Conservation (phyloP, 2,329 filamentous ascomycete genomes). For the Rhytidhysteron rufulum region DNA sequence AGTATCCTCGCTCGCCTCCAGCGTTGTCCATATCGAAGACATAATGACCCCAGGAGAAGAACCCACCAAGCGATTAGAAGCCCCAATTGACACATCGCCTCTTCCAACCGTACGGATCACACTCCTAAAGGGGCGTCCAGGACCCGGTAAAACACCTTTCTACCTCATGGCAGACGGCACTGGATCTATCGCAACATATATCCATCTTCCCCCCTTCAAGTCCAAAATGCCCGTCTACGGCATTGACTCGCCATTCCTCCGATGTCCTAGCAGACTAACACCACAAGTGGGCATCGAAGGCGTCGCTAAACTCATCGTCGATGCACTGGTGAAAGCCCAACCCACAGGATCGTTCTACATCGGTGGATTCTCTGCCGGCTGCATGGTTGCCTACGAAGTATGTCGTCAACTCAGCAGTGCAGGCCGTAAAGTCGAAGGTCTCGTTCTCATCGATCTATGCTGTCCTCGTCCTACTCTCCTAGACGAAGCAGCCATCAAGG, state of each 20-base stretch:
- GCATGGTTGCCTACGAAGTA: slow-evolving; percentile 59
- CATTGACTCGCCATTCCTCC: slow-evolving; percentile 25
- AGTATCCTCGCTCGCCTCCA: slow-evolving; percentile 4
- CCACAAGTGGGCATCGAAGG: slow-evolving; percentile 13
- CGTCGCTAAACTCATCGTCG: slow-evolving; percentile 9
- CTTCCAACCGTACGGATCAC: slow-evolving; percentile 16
- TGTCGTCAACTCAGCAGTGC: slow-evolving; percentile 12
- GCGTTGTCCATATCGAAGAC: slow-evolving; percentile 4
- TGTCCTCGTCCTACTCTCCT: neutral
- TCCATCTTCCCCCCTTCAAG: slow-evolving; percentile 19
- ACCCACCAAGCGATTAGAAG: neutral
- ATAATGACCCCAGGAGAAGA: no score
- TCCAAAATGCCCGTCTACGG: slow-evolving; percentile 19
- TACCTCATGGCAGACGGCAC: slow-evolving; percentile 26
- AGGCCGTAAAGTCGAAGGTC: slow-evolving; percentile 14
- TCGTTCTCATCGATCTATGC: slow-evolving; percentile 21
- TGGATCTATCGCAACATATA: slow-evolving; percentile 21
- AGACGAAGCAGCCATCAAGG: neutral
- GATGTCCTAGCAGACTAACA: slow-evolving; percentile 14
- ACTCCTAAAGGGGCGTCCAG: slow-evolving; percentile 19
- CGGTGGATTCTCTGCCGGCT: slow-evolving; percentile 45
- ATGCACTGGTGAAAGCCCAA: slow-evolving; percentile 15
- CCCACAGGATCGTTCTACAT: slow-evolving; percentile 19
- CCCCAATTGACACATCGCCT: slow-evolving; percentile 7
- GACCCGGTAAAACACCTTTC: slow-evolving; percentile 14